Percentiles rank a stretch among this genome's conserved stretches.
Evolutionary conservation across 1,139 yeast species (phyloP).

Genomic region (Yamadazyma atmosphaerica): DNA sequence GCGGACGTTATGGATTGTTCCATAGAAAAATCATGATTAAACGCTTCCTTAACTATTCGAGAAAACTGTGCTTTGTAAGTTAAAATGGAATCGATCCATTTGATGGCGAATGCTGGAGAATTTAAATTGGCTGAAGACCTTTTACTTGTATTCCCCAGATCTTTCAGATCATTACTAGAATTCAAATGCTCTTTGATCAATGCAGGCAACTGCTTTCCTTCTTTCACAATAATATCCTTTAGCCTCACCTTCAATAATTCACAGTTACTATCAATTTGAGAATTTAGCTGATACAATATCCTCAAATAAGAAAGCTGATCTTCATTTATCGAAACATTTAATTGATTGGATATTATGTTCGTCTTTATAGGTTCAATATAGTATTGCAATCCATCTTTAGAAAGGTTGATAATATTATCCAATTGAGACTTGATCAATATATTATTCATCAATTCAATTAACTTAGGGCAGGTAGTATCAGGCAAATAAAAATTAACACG

Average conservation of each 20-base stretch:
- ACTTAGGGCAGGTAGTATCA: constrained; percentile 50
- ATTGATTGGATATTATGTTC: constrained; percentile 3
- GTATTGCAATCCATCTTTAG: constrained; percentile 13
- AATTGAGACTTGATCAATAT: constrained; percentile 64
- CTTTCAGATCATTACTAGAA: constrained; percentile 15
- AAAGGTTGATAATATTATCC: constrained; percentile 24
- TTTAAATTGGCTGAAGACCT: constrained; percentile 22
- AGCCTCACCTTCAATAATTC: constrained; percentile 52
- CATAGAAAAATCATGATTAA: constrained; percentile 49
- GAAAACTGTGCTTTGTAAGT: constrained; percentile 55
- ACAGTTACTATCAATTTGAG: constrained; percentile 55
- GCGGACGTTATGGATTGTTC: constrained; percentile 61
- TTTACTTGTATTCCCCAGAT: constrained; percentile 19
- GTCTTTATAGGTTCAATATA: constrained; percentile 13
- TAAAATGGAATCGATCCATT: constrained; percentile 69
- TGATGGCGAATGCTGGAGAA: constrained; percentile 49
- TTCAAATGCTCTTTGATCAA: constrained; percentile 24
- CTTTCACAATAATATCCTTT: constrained; percentile 45
- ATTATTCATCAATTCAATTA: constrained; percentile 57
- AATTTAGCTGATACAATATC: constrained; percentile 50
- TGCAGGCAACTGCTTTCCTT: constrained; percentile 33
- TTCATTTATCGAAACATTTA: constrained; percentile 4
- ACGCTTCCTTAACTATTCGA: constrained; percentile 45
- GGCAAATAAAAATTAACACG: constrained; percentile 60
- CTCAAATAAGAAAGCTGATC: constrained; percentile 28